phyloP scores from a whole-genome alignment of 2,329 filamentous ascomycete species.

The Colletotrichum godetiae region DNA sequence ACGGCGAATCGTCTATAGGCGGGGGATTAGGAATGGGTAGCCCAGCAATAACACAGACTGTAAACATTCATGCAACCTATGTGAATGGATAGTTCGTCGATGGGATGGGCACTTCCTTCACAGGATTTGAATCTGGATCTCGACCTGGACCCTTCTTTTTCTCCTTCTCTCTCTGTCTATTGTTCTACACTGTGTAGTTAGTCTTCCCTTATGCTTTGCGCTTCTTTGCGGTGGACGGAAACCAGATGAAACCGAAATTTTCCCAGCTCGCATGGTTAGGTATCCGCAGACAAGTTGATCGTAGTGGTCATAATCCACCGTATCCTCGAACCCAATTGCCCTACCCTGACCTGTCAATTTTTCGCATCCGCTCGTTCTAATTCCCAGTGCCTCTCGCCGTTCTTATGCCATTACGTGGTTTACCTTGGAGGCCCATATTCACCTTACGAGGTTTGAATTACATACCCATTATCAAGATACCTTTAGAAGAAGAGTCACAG shows the following conservation, averaged over 20 bases:
- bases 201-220: conserved; percentile 5
- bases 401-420: not conserved
- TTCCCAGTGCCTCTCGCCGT: not conserved
- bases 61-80: conserved; percentile 32
- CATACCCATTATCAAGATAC: not conserved
- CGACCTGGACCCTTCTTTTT: conserved; percentile 17
- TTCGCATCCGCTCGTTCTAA: not conserved
- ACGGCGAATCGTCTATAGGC: not conserved
- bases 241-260: conserved; percentile 28
- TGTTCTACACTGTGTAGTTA: not conserved
- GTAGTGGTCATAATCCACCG: not conserved
- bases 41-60: conserved; percentile 10
- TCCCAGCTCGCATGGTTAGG: not conserved
- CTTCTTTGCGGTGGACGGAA: not conserved
- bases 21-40: conserved; percentile 3
- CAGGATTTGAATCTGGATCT: not conserved
- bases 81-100: not conserved
- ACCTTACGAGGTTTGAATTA: not conserved
- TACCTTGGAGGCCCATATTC: not conserved
- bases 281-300: not conserved
- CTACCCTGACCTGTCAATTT: not conserved
- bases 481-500: not conserved
- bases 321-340: not conserved
- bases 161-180: not conserved
- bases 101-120: not conserved